phyloP scores from a whole-genome alignment of 257 asterid species.

The Datura wrightii region DNA sequence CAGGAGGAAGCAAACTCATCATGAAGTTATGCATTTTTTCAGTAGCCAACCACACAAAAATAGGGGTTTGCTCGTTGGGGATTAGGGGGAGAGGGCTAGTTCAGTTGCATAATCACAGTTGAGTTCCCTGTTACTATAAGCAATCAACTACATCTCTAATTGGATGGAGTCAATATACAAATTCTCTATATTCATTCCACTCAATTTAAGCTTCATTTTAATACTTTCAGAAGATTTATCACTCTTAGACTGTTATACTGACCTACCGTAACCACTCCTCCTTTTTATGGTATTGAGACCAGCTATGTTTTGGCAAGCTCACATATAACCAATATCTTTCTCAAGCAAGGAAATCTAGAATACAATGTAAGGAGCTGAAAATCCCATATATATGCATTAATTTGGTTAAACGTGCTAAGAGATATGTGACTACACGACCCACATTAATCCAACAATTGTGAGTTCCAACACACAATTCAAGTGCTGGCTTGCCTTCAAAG shows the following conservation, averaged over 20 bases:
- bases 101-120: background rate
- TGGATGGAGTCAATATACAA: background rate
- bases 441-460: background rate
- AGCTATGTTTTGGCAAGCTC: background rate
- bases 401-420: background rate
- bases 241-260: background rate
- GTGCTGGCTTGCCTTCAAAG: background rate
- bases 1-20: background rate
- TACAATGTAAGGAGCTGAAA: background rate
- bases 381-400: background rate
- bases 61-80: background rate
- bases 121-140: background rate
- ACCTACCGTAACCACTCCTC: background rate
- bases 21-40: slow-evolving; percentile 3
- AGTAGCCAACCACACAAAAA: slow-evolving; percentile 13
- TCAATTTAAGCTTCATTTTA: background rate
- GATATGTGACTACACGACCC: background rate
- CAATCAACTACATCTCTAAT: background rate
- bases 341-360: background rate
- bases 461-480: background rate
- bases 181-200: background rate
- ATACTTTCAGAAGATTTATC: background rate
- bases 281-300: background rate
- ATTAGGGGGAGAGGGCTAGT: background rate
- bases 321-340: background rate